Conservation (phyloP, 148 eudicot genomes). For the Nepenthes gracilis region DNA sequence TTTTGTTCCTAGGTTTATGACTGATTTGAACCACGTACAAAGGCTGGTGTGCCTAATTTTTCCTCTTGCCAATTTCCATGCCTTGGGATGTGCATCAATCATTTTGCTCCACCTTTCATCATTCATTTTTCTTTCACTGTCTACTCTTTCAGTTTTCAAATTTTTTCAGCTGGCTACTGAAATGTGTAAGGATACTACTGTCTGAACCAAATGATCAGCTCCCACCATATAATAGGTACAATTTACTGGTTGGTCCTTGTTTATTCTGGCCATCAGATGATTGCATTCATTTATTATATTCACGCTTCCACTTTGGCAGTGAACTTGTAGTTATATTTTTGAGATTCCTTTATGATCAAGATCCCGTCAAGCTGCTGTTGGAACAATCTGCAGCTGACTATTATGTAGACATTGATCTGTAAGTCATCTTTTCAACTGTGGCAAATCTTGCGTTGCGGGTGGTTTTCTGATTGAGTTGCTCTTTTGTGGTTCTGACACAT, state of each 20-base stretch:
- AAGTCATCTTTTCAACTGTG: constrained; percentile 17
- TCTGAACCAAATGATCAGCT: constrained; percentile 85
- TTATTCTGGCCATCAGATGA: constrained; percentile 1
- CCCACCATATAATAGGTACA: constrained; percentile 66
- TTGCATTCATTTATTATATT: constrained; percentile 3
- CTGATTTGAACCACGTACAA: no score
- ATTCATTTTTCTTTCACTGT: constrained; percentile 1
- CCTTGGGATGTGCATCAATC: not conserved
- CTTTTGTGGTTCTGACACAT: no score
- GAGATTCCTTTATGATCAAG: constrained; percentile 85
- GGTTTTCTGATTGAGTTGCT: no score
- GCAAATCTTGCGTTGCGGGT: no score
- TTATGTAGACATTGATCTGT: constrained; percentile 57
- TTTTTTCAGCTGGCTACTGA: constrained; percentile 90
- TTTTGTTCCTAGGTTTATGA: no score
- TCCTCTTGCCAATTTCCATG: not conserved
- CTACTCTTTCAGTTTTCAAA: constrained; percentile 66
- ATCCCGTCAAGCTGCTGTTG: constrained; percentile 71
- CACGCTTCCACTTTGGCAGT: constrained; percentile 36
- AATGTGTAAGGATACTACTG: constrained; percentile 77
- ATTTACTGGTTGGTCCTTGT: not conserved
- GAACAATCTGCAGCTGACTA: constrained; percentile 46
- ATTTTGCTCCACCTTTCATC: not conserved
- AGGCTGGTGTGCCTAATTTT: not conserved
- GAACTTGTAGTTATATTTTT: constrained; percentile 86